Conservation (phyloP, 228 moss, liverwort and hornwort species). For the Sphagnum fallax region DNA sequence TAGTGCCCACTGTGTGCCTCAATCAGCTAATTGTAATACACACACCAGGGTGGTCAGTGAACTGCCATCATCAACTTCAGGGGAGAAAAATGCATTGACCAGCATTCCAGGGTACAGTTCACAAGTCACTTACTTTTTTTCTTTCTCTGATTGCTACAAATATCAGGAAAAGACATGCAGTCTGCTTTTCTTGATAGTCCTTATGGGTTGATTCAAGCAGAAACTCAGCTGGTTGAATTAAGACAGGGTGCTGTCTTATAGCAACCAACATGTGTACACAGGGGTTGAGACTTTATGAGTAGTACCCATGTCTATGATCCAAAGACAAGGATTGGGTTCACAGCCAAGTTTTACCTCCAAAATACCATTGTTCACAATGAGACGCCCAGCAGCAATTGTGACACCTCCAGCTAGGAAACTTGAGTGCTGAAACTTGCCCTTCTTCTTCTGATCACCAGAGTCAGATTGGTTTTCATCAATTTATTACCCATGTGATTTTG, state of each 20-base stretch:
- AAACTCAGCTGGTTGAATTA: no score
- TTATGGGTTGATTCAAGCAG: no score
- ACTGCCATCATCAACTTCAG: not conserved
- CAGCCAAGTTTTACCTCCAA: conserved; percentile 44
- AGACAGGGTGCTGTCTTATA: not conserved
- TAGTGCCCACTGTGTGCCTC: conserved; percentile 99
- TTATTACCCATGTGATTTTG: not conserved
- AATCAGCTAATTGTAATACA: conserved; percentile 44
- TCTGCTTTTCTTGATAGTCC: not conserved
- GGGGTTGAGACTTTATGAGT: not conserved
- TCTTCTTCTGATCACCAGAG: conserved; percentile 59
- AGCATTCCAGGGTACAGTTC: no score
- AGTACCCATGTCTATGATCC: not conserved
- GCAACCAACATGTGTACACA: not conserved
- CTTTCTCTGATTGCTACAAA: no score
- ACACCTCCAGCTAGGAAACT: conserved; percentile 96
- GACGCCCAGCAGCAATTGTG: conserved; percentile 81
- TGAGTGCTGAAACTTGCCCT: conserved; percentile 88
- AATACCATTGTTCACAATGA: conserved; percentile 63
- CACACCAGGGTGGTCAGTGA: not conserved
- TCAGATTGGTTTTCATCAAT: not conserved
- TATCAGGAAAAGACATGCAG: not conserved
- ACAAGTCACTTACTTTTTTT: no score
- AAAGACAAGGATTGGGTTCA: not conserved
- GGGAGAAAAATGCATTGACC: not conserved